Base-by-base conservation (phyloP, 140 eudicot species). In the Anethum foeniculum region DNA sequence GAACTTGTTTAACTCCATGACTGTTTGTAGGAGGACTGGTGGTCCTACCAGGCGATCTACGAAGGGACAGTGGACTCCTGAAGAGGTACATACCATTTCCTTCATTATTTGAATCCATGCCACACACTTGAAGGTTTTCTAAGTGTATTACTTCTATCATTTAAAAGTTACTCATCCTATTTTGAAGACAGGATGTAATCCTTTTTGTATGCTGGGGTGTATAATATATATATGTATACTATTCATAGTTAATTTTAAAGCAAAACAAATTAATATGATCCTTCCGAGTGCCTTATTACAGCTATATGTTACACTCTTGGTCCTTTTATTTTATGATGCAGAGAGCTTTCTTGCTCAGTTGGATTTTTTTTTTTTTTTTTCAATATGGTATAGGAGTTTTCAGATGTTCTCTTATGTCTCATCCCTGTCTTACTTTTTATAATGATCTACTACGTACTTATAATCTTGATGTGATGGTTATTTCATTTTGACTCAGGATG, bases 41-140 rank as follows among this genome's bases (percentile, higher is more conserved):
- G 97, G 98, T 74, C 96, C 98, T 52, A 88, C 97, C 46, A 88
- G 97, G 83, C 96, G 96, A 48, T 94, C 96, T 11, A 86, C 98
- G 19, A 92, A 88, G 84, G 98, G 98, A 58, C 94, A 92, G 80
- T 91, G 98, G 98, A 91, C 97, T 39, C 77, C 89, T 11, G 90
- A 91, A 85, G 97, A 94, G 97, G 97, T 89, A 83, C 71, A 38
- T 79, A 11, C 58, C 71, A 13, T 44, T 75, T 48, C 25, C 12
- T 19, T 36, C 28, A 15, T 41, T 72, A 2, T 72, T 12, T 11
- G 25, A 8, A 7, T 43, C 5, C 56, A 16, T 4, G 16, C 27
- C 52, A 21, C 34, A 23, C 78, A 72, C 51, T 41, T 71, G 1
- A 2, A n/a, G 32, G 32, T 56, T 56, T 56, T 23, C 7, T 34